These are phyloP conservation scores for Kernera saxatilis DNA, from an alignment of 345 rosid genomes.

Conservation along the genomic window DNA sequence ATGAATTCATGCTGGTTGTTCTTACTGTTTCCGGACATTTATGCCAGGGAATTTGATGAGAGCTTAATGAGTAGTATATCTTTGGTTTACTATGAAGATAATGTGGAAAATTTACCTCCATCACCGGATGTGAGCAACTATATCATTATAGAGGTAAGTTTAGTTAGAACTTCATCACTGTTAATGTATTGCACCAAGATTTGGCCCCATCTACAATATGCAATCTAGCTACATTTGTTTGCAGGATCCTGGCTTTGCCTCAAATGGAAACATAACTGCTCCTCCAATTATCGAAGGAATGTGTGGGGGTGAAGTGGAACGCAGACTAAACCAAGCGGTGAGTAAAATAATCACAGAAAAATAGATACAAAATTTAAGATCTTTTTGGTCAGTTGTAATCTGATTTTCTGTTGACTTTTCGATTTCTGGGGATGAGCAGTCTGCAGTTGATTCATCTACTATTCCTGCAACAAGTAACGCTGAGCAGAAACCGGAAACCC, in stretches of 20 bases:
- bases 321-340: slow-evolving; percentile 57
- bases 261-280: slow-evolving; percentile 54
- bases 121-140: slow-evolving; percentile 95
- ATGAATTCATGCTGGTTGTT: slow-evolving; percentile 22
- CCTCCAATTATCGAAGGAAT: slow-evolving; percentile 69
- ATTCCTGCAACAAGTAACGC: slow-evolving; percentile 36
- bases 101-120: slow-evolving; percentile 63
- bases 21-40: slow-evolving; percentile 1
- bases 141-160: slow-evolving; percentile 78
- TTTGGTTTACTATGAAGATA: slow-evolving; percentile 85
- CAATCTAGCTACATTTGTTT: slow-evolving; percentile 21
- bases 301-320: slow-evolving; percentile 71
- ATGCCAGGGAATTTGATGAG: slow-evolving; percentile 93
- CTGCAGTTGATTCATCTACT: slow-evolving; percentile 37
- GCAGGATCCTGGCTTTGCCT: slow-evolving; percentile 69
- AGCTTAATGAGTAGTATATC: slow-evolving; percentile 61
- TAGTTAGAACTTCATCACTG: slow-evolving; percentile 5
- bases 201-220: slow-evolving; percentile 10
- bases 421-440: slow-evolving; percentile 46
- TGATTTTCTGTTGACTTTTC: slow-evolving; percentile 9
- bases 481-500: slow-evolving; percentile 55
- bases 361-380: not conserved
- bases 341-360: slow-evolving; percentile 23
- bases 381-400: not conserved
- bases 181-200: not conserved